These are phyloP conservation scores for Fusarium equiseti DNA, from an alignment of 2,329 filamentous ascomycete species.

Conservation along the genomic window DNA sequence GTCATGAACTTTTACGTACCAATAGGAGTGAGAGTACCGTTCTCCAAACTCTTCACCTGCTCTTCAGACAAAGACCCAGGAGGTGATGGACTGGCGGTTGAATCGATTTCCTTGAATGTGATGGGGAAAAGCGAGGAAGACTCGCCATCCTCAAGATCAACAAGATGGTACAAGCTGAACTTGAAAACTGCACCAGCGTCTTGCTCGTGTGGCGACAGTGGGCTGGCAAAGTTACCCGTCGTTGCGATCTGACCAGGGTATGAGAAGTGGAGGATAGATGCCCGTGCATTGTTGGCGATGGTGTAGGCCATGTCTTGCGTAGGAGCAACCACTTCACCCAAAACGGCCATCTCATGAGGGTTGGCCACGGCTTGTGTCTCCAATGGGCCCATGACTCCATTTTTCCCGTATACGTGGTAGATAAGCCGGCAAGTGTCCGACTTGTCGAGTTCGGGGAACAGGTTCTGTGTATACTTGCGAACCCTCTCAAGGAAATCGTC, in stretches of 20 bases:
- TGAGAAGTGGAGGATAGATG: conserved; percentile 58
- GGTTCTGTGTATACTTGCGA: conserved; percentile 38
- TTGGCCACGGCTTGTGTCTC: conserved; percentile 40
- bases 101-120: neutral
- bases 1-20: neutral
- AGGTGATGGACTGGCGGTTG: neutral
- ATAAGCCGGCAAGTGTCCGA: conserved; percentile 53
- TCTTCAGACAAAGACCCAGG: neutral
- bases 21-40: neutral
- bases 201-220: conserved; percentile 41
- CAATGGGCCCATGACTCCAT: conserved; percentile 51
- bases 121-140: neutral
- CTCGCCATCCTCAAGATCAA: conserved; percentile 51
- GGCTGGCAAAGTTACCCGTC: conserved; percentile 60
- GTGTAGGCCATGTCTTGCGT: conserved; percentile 58
- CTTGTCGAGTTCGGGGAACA: conserved; percentile 41
- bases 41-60: neutral
- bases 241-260: conserved; percentile 63
- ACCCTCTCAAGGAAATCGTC: conserved; percentile 52
- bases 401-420: conserved; percentile 60
- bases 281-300: conserved; percentile 56
- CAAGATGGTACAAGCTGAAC: conserved; percentile 62
- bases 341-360: conserved; percentile 58
- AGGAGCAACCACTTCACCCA: conserved; percentile 59
- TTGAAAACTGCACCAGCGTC: conserved; percentile 53